Evolutionary conservation across 148 eudicot species (phyloP), one percentile per base, ranked within the genome.

Genomic region (Arctostaphylos glauca): DNA sequence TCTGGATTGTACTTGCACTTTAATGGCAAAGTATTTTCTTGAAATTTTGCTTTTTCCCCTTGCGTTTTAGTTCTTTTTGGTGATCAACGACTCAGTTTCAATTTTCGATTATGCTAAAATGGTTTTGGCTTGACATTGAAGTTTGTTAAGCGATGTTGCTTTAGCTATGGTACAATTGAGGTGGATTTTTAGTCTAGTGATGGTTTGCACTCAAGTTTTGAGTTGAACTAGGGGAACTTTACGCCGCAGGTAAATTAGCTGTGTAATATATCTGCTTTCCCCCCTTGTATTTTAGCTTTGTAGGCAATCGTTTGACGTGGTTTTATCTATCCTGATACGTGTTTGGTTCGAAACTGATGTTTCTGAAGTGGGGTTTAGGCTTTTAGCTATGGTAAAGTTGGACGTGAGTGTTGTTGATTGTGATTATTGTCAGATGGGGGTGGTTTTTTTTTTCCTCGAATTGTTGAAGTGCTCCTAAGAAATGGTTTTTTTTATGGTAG

Each of bases 321-420:
- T n/a, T 80, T 50, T 0, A 13, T 16, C 52, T 52, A 25, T 41
- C n/a, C n/a, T 46, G 76, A 58, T 9, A 8, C 3, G 71, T 31
- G 64, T 59, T 75, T 48, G 1, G 41, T 5, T 53, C 2, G n/a
- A 56, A 14, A 56, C 60, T 56, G 60, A 56, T 56, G 60, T 56
- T 56, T 54, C 58, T 54, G 58, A 54, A 54, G 64, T 60, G 67
- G 4, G 13, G 7, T 60, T 60, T 31, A n/a, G n/a, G n/a, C n/a
- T n/a, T n/a, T n/a, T 10, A 70, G 9, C 75, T 72, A 43, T 46
- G 12, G 31, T 73, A 8, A 21, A 55, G 10, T 47, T 44, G 13
- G 12, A 58, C 21, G 43, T 46, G 71, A 55, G 47, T 82, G 38
- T 74, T 1, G 55, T 58, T 81, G 67, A 74, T n/a, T 71, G n/a